phyloP scores from a whole-genome alignment of 2,329 filamentous ascomycete genomes.

The Cryphonectria radicalis region DNA sequence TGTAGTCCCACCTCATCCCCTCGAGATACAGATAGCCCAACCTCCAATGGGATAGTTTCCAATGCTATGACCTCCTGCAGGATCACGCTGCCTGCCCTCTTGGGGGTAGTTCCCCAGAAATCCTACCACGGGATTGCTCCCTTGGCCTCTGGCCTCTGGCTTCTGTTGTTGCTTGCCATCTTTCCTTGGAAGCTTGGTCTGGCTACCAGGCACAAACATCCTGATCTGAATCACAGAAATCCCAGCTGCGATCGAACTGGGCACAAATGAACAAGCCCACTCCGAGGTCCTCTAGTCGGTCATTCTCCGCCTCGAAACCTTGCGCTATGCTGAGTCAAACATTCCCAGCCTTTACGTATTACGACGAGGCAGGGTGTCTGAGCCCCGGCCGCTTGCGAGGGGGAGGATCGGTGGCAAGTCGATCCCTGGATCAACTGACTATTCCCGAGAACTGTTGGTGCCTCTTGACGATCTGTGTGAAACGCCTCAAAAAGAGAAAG shows the following conservation, averaged over 20 bases:
- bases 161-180: not conserved
- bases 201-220: not conserved
- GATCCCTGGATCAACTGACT: not conserved
- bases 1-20: not conserved
- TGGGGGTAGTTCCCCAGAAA: not conserved
- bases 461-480: not conserved
- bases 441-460: not conserved
- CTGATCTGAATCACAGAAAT: not conserved
- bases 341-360: not conserved
- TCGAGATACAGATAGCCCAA: not conserved
- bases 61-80: not conserved
- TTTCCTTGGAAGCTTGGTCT: not conserved
- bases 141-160: no score
- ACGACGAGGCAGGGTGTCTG: not conserved
- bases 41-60: not conserved
- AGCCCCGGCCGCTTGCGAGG: not conserved
- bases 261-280: not conserved
- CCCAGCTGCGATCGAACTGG: not conserved
- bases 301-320: not conserved
- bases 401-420: not conserved
- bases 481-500: not conserved
- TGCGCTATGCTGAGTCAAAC: not conserved
- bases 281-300: not conserved
- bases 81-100: not conserved
- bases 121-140: not conserved